Evolutionary conservation across 257 asterid genomes (phyloP).

Genomic region (Jaltomata sinuosa): DNA sequence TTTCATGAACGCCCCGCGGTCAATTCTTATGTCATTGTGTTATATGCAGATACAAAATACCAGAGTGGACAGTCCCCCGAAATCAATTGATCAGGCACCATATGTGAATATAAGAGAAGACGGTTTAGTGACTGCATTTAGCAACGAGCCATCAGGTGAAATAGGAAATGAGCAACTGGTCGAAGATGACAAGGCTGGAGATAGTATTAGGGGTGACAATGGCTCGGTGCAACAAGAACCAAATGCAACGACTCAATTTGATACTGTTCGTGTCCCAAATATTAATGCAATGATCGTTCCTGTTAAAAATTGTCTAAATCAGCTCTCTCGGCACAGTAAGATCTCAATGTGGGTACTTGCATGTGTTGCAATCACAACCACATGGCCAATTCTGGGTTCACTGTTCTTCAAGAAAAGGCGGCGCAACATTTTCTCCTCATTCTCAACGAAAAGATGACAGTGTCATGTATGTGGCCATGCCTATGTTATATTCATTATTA

Average conservation of each 20-base stretch:
- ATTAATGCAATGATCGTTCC: constrained; percentile 18
- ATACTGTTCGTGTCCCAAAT: constrained; percentile 3
- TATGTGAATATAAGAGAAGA: constrained; percentile 37
- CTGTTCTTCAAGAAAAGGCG: constrained; percentile 36
- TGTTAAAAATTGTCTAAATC: constrained; percentile 38
- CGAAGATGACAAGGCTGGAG: constrained; percentile 14
- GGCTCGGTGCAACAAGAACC: not conserved
- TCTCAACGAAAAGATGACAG: not conserved
- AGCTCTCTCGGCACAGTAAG: constrained; percentile 32
- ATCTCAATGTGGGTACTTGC: constrained; percentile 63
- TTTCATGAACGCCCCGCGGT: not conserved
- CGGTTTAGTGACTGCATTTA: constrained; percentile 41
- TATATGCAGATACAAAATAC: constrained; percentile 15
- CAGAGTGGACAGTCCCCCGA: constrained; percentile 22
- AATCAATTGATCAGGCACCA: constrained; percentile 62
- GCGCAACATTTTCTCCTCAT: constrained; percentile 7
- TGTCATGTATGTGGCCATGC: not conserved
- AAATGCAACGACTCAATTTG: constrained; percentile 1
- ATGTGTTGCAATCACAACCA: constrained; percentile 49
- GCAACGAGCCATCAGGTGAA: constrained; percentile 16
- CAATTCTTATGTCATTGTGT: not conserved
- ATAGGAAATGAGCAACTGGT: constrained; percentile 7
- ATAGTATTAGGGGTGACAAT: not conserved
- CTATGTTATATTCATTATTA: not conserved
- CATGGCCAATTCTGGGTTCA: constrained; percentile 68